Percentiles rank a stretch among this genome's conserved stretches.
These are phyloP conservation scores for Fusarium irregulare DNA, from an alignment of 2,329 filamentous ascomycete genomes.

Conservation along the genomic window DNA sequence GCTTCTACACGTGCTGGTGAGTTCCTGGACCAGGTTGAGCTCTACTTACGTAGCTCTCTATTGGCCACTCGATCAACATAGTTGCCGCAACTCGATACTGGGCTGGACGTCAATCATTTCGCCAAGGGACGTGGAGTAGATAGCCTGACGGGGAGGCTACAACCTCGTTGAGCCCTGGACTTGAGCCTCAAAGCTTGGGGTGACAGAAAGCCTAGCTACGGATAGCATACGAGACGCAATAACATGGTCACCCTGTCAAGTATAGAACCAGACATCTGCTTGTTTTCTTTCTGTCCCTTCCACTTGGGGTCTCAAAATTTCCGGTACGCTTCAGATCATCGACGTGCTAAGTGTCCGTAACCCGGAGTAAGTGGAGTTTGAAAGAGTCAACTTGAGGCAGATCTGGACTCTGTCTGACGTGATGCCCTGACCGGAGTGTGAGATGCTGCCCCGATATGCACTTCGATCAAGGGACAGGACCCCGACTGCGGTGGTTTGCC, in stretches of 20 bases:
- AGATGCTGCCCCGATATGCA: conserved; percentile 23
- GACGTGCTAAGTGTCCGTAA: conserved; percentile 19
- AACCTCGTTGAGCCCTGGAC: background rate
- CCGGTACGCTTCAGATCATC: background rate
- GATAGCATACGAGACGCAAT: background rate
- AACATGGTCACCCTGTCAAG: background rate
- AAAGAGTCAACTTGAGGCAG: conserved; percentile 15
- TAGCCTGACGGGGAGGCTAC: conserved; percentile 4
- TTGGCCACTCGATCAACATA: background rate
- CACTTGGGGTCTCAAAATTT: background rate
- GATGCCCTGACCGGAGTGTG: conserved; percentile 8
- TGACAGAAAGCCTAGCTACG: background rate
- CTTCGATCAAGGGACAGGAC: conserved; percentile 5
- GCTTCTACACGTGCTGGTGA: background rate
- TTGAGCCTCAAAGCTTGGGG: conserved; percentile 16
- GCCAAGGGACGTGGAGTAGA: conserved; percentile 12
- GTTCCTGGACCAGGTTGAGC: conserved; percentile 2
- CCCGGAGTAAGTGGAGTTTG: conserved; percentile 28
- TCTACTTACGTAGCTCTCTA: background rate
- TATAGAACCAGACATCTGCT: background rate
- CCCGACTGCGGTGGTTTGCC: conserved; percentile 12
- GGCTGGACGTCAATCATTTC: background rate
- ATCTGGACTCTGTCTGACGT: conserved; percentile 21
- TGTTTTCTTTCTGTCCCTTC: background rate
- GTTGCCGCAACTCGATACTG: background rate